A percentile compares a stretch with the other conserved stretches of the same genome.
phyloP scores from a whole-genome alignment of 1,284 basidiomycete species.

The Puccinia sorghi region DNA sequence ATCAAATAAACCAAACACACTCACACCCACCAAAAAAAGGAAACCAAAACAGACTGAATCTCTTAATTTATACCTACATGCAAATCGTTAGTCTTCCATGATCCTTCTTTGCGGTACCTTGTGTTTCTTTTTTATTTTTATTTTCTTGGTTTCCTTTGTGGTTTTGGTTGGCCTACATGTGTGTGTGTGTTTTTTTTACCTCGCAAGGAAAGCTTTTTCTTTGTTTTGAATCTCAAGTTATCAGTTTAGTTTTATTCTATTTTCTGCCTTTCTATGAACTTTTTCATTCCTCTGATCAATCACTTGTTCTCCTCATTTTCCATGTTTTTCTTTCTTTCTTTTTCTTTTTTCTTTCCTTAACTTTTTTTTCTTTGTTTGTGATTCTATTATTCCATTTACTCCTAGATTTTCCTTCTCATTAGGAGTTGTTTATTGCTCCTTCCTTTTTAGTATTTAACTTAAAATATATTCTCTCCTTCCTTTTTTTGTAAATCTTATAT shows the following conservation, averaged over 20 bases:
- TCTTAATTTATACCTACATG: slow-evolving; percentile 3
- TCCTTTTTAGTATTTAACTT: neutral
- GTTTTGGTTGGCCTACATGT: neutral
- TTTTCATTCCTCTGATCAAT: neutral
- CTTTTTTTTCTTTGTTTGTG: neutral
- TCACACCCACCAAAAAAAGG: neutral
- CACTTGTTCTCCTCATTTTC: neutral
- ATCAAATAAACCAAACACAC: neutral
- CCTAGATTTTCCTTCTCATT: neutral
- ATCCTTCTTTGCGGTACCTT: slow-evolving; percentile 8
- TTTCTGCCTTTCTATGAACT: neutral
- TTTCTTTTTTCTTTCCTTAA: neutral
- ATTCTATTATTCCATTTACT: neutral
- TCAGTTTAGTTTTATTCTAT: neutral
- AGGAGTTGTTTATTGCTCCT: neutral
- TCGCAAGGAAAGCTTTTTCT: slow-evolving; percentile 8
- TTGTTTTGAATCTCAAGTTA: neutral
- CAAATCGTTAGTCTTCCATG: neutral
- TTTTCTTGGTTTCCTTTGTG: neutral
- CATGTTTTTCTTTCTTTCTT: neutral
- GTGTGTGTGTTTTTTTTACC: neutral
- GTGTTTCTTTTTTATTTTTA: slow-evolving; percentile 17
- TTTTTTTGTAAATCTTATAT: slow-evolving; percentile 13
- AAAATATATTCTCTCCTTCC: neutral
- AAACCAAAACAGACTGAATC: neutral